phyloP scores from a whole-genome alignment of 805 yeast species.

The Citeromyces nyonsensis region DNA sequence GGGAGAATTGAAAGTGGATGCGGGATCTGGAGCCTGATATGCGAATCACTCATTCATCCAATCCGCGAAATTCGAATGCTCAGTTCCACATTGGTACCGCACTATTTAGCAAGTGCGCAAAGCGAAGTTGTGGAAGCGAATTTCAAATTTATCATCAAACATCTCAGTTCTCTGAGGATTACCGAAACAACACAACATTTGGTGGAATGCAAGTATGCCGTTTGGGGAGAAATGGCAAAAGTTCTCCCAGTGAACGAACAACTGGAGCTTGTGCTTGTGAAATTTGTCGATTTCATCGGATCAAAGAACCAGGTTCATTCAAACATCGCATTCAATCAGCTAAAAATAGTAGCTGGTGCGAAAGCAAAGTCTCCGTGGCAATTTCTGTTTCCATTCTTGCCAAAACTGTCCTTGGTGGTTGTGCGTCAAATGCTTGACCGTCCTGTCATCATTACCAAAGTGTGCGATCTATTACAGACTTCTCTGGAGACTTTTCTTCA shows the following conservation, averaged over 20 bases:
- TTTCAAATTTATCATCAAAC: slow-evolving; percentile 26
- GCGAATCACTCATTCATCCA: slow-evolving; percentile 19
- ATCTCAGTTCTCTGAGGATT: slow-evolving; percentile 25
- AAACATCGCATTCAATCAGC: slow-evolving; percentile 51
- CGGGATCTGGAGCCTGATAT: slow-evolving; percentile 22
- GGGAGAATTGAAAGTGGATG: slow-evolving; percentile 17
- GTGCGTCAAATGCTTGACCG: slow-evolving; percentile 35
- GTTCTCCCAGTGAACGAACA: slow-evolving; percentile 46
- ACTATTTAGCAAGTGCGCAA: slow-evolving; percentile 25
- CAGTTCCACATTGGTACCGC: slow-evolving; percentile 35
- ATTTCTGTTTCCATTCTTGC: slow-evolving; percentile 64
- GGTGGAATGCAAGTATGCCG: slow-evolving; percentile 41
- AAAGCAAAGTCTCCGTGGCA: slow-evolving; percentile 61
- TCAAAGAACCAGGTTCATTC: slow-evolving; percentile 50
- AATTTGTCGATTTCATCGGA: slow-evolving; percentile 50
- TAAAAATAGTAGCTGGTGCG: slow-evolving; percentile 40
- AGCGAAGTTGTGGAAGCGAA: slow-evolving; percentile 22
- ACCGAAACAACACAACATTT: slow-evolving; percentile 17
- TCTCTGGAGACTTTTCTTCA: slow-evolving; percentile 44
- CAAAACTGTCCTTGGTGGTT: slow-evolving; percentile 49
- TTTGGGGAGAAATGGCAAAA: slow-evolving; percentile 53
- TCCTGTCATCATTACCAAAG: slow-evolving; percentile 35
- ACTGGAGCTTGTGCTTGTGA: slow-evolving; percentile 48
- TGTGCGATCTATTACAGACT: slow-evolving; percentile 54
- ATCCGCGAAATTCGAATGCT: slow-evolving; percentile 42